Evolutionary conservation across 2,329 filamentous ascomycete species (phyloP).

Genomic region (Aspergillus niger): DNA sequence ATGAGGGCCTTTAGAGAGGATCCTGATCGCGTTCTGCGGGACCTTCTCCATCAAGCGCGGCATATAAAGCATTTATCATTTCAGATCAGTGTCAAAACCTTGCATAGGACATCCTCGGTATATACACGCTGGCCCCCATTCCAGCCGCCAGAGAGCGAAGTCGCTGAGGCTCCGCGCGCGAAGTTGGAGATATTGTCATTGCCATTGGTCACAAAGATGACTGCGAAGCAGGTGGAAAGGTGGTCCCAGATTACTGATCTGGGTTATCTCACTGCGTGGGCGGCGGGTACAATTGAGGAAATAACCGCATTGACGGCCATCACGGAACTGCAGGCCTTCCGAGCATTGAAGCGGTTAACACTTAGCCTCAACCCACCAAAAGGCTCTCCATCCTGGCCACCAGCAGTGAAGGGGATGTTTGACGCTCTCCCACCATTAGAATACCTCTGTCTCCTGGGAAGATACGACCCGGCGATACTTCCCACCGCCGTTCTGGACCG

Average conservation of each 20-base stretch:
- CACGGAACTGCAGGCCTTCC: background rate
- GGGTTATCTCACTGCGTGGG: background rate
- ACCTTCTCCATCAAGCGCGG: background rate
- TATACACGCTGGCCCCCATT: background rate
- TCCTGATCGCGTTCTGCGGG: background rate
- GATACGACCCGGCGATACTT: background rate
- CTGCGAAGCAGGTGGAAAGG: background rate
- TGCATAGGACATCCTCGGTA: background rate
- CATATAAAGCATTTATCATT: background rate
- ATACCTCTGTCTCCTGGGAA: background rate
- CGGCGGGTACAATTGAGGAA: background rate
- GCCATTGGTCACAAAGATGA: background rate
- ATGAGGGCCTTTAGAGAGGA: background rate
- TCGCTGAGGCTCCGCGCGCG: background rate
- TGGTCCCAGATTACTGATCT: background rate
- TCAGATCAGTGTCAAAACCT: background rate
- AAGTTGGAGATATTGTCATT: background rate
- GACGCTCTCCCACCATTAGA: background rate
- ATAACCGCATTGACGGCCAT: background rate
- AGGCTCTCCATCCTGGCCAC: background rate
- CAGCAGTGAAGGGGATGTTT: background rate
- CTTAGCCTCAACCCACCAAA: background rate
- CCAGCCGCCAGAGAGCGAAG: background rate
- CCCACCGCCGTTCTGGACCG: background rate
- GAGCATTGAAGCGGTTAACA: background rate